Base-by-base conservation (phyloP, 441 rosid genomes). In the Lagerstroemia fauriei region DNA sequence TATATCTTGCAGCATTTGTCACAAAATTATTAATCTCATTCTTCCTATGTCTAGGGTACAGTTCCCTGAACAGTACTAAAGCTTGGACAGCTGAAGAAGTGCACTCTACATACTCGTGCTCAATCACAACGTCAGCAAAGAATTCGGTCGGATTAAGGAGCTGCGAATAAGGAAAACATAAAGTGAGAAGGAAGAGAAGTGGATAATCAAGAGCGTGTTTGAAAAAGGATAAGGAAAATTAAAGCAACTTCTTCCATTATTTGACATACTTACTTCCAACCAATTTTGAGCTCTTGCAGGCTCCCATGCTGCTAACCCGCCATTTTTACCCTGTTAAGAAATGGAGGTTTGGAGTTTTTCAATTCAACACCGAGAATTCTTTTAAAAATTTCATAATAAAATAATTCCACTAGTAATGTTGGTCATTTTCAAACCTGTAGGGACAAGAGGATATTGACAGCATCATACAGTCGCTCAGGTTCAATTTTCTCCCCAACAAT, bases 261-360 rank as follows among this genome's bases (percentile, higher is more conserved):
- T 48, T 27, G 41, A 24, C 66, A 10, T 38, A 47, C 90, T 85
- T 84, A 93, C 94, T 87, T 93, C 94, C 85, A 93, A 81, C 98
- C 97, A 93, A 12, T 89, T 81, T 32, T 85, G 89, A 78, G 92
- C 92, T 85, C 92, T 88, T 53, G 87, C 91, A 25, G 96, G 96
- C 69, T 94, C 96, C 98, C 98, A 93, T 6, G 94, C 93, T 20
- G 93, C 27, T 80, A 91, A 63, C 53, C 96, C 98, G 34, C 98
- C 95, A 81, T 92, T 92, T 86, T 90, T 80, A 75, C 95, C 93
- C 96, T 94, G 83, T 29, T 9, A 83, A 51, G 61, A 31, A 38
- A 76, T 1, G 17, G n/a, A n/a, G n/a, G n/a, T n/a, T 24, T 53
- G 1, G 2, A 53, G 22, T 13, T 16, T 53, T 25, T 27, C 44